phyloP scores from a whole-genome alignment of 257 asterid species.

The Phtheirospermum japonicum region DNA sequence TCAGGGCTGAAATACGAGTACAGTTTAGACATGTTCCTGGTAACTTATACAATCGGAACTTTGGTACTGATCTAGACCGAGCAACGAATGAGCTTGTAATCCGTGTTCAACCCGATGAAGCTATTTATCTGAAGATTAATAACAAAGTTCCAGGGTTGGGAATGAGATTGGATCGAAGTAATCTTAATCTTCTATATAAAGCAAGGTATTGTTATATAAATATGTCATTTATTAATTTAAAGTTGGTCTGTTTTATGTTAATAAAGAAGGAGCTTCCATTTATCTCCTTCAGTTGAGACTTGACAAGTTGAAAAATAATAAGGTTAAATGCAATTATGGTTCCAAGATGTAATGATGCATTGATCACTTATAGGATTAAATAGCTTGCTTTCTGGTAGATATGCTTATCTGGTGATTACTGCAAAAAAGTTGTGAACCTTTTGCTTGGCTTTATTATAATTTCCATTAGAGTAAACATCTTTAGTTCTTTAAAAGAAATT shows the following conservation, averaged over 20 bases:
- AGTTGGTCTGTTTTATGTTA: background rate
- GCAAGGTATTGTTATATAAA: constrained; percentile 62
- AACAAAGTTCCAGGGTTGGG: constrained; percentile 97
- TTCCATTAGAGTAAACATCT: background rate
- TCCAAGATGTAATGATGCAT: background rate
- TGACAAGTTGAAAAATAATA: background rate
- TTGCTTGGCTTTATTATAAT: background rate
- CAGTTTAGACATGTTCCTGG: constrained; percentile 98
- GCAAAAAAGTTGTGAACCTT: background rate
- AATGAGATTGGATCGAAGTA: constrained; percentile 85
- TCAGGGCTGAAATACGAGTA: constrained; percentile 88
- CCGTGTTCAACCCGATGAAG: constrained; percentile 96
- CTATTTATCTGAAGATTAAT: constrained; percentile 79
- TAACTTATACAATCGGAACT: constrained; percentile 60
- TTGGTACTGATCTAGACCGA: constrained; percentile 78
- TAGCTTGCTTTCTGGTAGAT: background rate
- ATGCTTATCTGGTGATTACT: background rate
- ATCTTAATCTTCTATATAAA: constrained; percentile 87
- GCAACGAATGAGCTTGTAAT: constrained; percentile 98
- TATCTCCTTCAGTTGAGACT: background rate
- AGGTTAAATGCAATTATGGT: constrained; percentile 4
- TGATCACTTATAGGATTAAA: background rate
- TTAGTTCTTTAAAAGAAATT: background rate
- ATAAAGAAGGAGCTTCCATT: background rate
- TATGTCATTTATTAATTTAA: no score